phyloP scores from a whole-genome alignment of 2,329 filamentous ascomycete species.

The Xylariaceae sp. region DNA sequence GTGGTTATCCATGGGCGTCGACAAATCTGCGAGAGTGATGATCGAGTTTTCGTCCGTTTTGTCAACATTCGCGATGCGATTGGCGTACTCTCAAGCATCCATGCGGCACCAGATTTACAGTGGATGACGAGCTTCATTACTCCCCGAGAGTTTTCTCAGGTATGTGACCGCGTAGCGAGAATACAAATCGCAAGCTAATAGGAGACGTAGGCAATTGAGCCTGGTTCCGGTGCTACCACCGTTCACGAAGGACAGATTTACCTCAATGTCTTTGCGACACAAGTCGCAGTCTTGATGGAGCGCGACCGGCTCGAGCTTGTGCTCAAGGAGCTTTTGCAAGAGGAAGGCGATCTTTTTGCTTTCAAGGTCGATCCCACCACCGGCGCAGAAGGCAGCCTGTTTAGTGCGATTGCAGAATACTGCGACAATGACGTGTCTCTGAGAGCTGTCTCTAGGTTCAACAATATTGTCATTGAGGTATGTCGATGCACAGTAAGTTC shows the following conservation, averaged over 20 bases:
- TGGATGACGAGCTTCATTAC: constrained; percentile 49
- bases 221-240: constrained; percentile 31
- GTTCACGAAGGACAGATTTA: constrained; percentile 56
- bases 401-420: constrained; percentile 52
- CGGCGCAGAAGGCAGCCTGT: constrained; percentile 40
- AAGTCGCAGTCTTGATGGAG: constrained; percentile 16
- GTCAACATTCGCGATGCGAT: constrained; percentile 60
- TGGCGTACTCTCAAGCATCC: constrained; percentile 46
- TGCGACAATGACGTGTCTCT: constrained; percentile 46
- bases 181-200: constrained; percentile 5
- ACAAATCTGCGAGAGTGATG: constrained; percentile 35
- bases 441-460: constrained; percentile 39
- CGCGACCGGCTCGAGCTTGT: constrained; percentile 35
- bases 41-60: constrained; percentile 54
- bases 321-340: constrained; percentile 41
- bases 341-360: constrained; percentile 52
- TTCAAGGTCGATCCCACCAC: constrained; percentile 40
- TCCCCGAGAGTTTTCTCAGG: constrained; percentile 44
- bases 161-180: constrained; percentile 16
- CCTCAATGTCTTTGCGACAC: constrained; percentile 43
- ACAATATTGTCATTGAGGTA: constrained; percentile 38
- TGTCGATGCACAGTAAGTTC: constrained; percentile 16
- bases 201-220: constrained; percentile 27
- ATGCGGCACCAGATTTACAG: constrained; percentile 37
- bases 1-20: constrained; percentile 37